Conservation (phyloP, 306 rosid species). For the Ceratonia siliqua region DNA sequence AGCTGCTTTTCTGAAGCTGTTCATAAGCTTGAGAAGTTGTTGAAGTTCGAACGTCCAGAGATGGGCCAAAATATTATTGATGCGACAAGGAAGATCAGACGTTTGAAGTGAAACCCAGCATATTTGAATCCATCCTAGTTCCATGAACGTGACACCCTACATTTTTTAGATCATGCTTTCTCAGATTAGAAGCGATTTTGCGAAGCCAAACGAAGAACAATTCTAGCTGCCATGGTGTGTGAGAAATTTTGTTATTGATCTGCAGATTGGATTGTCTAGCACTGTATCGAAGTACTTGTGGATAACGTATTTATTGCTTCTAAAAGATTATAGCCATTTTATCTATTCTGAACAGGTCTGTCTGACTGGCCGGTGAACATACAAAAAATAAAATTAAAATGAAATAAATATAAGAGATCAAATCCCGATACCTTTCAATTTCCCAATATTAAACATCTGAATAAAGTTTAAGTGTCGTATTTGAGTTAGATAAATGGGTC, state of each 20-base stretch:
- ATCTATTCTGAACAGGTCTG: neutral
- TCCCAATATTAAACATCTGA: too few relatives aligned
- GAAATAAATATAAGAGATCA: neutral
- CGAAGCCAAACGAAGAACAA: constrained; percentile 3
- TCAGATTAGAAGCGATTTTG: constrained; percentile 8
- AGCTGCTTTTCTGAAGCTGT: constrained; percentile 57
- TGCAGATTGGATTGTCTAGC: constrained; percentile 7
- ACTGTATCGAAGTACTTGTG: neutral
- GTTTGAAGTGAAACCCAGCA: constrained; percentile 50
- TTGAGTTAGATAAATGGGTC: too few relatives aligned
- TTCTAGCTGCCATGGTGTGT: neutral
- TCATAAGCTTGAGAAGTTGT: constrained; percentile 65
- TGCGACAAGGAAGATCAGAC: constrained; percentile 62
- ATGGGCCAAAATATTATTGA: constrained; percentile 62
- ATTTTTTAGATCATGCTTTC: neutral
- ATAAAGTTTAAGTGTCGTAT: too few relatives aligned
- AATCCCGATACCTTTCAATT: too few relatives aligned
- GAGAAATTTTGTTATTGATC: neutral
- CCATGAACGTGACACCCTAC: neutral
- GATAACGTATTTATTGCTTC: neutral
- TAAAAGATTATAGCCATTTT: neutral
- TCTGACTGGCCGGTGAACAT: neutral
- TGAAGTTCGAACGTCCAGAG: constrained; percentile 67
- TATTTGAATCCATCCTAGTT: neutral
- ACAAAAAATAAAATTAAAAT: neutral